Base-by-base conservation (phyloP, 2,329 filamentous ascomycete species). In the Xylariaceae sp. region DNA sequence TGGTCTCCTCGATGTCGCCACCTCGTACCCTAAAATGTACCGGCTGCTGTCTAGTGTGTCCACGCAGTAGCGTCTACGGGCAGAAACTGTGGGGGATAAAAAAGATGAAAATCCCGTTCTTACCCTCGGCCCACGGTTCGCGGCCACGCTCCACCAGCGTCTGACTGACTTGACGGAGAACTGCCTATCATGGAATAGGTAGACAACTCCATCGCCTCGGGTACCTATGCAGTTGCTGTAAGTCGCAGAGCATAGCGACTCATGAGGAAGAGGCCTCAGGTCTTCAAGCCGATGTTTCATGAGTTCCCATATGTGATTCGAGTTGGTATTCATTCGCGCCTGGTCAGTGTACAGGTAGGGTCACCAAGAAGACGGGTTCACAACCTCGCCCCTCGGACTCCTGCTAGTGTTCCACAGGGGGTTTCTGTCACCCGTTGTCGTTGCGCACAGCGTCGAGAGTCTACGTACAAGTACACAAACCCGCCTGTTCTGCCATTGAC, bases 1-100 rank as follows among this genome's bases (percentile, higher is more conserved):
- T 63, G 61, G 61, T 51, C 44, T 45, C 48, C 18, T 49, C 42
- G 39, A 10, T 11, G n/a, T 52, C 18, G 35, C 34, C 35, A 53
- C 30, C 35, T 37, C 47, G 39, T 51, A 30, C 47, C 34, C 45
- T 37, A 9, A 10, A 37, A 5, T 9, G 17, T 30, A 45, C 42
- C 5, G n/a, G 37, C 37, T 42, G 37, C 37, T 45, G n/a, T 15
- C 42, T 45, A 45, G 13, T 13, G 42, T 45, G 13, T 11, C 45
- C 18, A 48, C 15, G 8, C 13, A 30, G 13, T 30, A 30, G 34
- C 8, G 37, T 17, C 17, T n/a, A 30, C 55, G 17, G 35, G 10
- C 42, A 34, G 9, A 11, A 13, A 56, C 34, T 48, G 6, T 15
- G 42, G 45, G 42, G 53, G 37, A 57, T 54, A 13, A 37, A 17